Base-by-base conservation (phyloP, 208 protist species). In the Jaenimonas drosophilae region DNA sequence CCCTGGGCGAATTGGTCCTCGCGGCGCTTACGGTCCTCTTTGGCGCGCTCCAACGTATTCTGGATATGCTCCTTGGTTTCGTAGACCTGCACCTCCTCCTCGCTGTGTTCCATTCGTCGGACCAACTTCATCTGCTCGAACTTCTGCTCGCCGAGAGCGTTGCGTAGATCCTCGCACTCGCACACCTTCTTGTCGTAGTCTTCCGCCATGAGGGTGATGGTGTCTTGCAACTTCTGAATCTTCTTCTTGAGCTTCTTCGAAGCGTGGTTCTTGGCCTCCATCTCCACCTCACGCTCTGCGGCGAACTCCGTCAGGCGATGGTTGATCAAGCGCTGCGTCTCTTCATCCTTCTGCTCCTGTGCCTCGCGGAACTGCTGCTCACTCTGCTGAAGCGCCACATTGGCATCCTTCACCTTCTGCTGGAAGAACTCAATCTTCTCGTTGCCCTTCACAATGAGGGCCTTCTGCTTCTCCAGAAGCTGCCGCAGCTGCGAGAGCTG, bases 161-260 rank as follows among this genome's bases (percentile, higher is more conserved):
- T 70, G 37, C 75, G 68, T 42, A 91, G 70, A 19, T 91, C 77
- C 49, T 80, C 83, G 60, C 76, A 88, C 63, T 91, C 83, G 56
- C 64, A 79, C 23, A 91, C 67, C 58, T 91, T 91, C 30, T 59
- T 59, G 60, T 91, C 83, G 59, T 73, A 91, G 37, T 74, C 64
- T 30, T 58, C 62, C 44, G 86, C 67, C 43, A 72, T 53, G 32
- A 67, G 24, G 11, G 52, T 55, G 21, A 81, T 27, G 38, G 70
- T 58, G n/a, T 64, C 69, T 32, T 81, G 53, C 34, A 91, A 28
- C 53, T 85, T 87, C 49, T 81, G 62, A 14, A 91, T 58, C 65
- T 85, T 87, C 64, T 91, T 87, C 66, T 85, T 84, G 20, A 80
- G 37, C 50, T 86, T 86, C 57, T 76, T 78, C n/a, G 61, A 30